phyloP scores from a whole-genome alignment of 768 basidiomycete species.

The Auriscalpium orientale region DNA sequence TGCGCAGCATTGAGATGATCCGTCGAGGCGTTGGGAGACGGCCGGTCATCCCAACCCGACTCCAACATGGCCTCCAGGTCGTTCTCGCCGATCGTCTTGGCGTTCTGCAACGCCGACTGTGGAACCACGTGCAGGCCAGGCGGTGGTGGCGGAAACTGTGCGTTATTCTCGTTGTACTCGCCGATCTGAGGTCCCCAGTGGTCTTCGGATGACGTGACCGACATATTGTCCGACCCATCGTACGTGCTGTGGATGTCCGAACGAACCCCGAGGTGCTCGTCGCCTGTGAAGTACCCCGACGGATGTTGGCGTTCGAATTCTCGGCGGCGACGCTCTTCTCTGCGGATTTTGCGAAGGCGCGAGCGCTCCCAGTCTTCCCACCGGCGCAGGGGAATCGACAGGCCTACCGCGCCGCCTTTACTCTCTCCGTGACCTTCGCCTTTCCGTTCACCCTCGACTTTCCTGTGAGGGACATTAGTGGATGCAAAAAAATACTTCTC shows the following conservation, averaged over 20 bases:
- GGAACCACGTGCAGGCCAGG: slow-evolving; percentile 48
- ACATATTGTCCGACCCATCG: slow-evolving; percentile 75
- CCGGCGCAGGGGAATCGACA: slow-evolving; percentile 81
- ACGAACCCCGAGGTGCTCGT: slow-evolving; percentile 54
- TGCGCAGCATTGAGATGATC: slow-evolving; percentile 23
- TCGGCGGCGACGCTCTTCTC: slow-evolving; percentile 74
- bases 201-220: slow-evolving; percentile 83
- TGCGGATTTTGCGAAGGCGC: slow-evolving; percentile 79
- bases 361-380: slow-evolving; percentile 99
- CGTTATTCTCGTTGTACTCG: slow-evolving; percentile 83
- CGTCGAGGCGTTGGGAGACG: slow-evolving; percentile 36
- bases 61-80: slow-evolving; percentile 94
- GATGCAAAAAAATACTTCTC: neutral
- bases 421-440: slow-evolving; percentile 71
- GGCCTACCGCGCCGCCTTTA: slow-evolving; percentile 40
- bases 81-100: slow-evolving; percentile 49
- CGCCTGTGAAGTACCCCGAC: slow-evolving; percentile 53
- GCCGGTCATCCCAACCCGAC: slow-evolving; percentile 74
- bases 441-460: slow-evolving; percentile 89
- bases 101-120: slow-evolving; percentile 29
- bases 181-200: slow-evolving; percentile 95
- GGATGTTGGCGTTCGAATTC: slow-evolving; percentile 80
- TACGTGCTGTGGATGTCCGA: slow-evolving; percentile 47
- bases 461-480: slow-evolving; percentile 38
- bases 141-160: slow-evolving; percentile 79